Evolutionary conservation across 2,329 filamentous ascomycete genomes (phyloP).

Genomic region (Fonsecaea pugnacius): DNA sequence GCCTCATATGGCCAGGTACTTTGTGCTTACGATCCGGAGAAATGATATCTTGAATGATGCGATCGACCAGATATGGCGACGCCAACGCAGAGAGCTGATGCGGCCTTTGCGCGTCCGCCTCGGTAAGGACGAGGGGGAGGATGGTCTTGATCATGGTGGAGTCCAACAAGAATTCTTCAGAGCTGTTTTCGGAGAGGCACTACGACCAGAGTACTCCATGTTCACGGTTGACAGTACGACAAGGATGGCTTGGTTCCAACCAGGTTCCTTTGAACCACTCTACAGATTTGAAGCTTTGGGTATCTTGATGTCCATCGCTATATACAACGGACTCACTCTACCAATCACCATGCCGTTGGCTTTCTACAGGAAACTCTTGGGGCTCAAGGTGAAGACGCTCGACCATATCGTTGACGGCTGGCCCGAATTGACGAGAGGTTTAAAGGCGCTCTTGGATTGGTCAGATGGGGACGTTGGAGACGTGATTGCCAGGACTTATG

Average conservation of each 20-base stretch:
- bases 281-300: conserved; percentile 93
- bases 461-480: conserved; percentile 80
- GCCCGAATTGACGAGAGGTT: conserved; percentile 76
- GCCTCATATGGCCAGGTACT: conserved; percentile 70
- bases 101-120: conserved; percentile 87
- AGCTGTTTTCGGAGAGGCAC: conserved; percentile 75
- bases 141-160: conserved; percentile 90
- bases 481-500: conserved; percentile 80
- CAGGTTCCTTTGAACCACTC: conserved; percentile 76
- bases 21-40: conserved; percentile 71
- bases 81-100: conserved; percentile 78
- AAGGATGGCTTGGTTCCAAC: conserved; percentile 84
- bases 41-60: conserved; percentile 71
- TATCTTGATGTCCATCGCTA: conserved; percentile 80
- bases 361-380: conserved; percentile 79
- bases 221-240: conserved; percentile 79
- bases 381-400: conserved; percentile 68
- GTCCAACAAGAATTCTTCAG: conserved; percentile 97
- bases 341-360: conserved; percentile 86
- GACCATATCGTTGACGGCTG: conserved; percentile 85
- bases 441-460: conserved; percentile 76
- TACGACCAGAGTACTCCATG: conserved; percentile 74
- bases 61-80: conserved; percentile 86
- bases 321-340: conserved; percentile 91
- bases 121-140: conserved; percentile 79